Evolutionary conservation across 495 filamentous ascomycete species (phyloP).

Genomic region (Podospora pseudoanserina): DNA sequence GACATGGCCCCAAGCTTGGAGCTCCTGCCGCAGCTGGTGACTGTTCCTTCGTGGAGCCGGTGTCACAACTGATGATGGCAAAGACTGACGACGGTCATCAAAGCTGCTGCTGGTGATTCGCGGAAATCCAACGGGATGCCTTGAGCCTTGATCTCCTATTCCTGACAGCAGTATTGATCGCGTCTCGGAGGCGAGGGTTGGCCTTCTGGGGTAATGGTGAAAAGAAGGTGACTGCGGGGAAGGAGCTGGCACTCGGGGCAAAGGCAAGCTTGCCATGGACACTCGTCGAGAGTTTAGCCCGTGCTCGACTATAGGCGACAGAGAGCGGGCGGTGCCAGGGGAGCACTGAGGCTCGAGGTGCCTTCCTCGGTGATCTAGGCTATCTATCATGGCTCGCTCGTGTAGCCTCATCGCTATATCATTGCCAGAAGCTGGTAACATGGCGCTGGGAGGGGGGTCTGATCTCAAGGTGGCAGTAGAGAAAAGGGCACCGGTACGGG

Average conservation of each 20-base stretch:
- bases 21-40: conserved; percentile 25
- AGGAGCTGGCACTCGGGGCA: conserved; percentile 14
- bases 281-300: conserved; percentile 12
- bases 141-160: conserved; percentile 1
- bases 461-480: conserved; percentile 30
- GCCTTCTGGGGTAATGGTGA: conserved; percentile 17
- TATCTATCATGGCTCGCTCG: conserved; percentile 40
- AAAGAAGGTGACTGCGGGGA: conserved; percentile 13
- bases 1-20: conserved; percentile 34
- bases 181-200: conserved; percentile 27
- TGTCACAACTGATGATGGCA: conserved; percentile 14
- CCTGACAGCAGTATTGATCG: conserved; percentile 31
- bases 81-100: conserved; percentile 24
- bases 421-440: conserved; percentile 34
- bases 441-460: conserved; percentile 34
- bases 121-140: not conserved
- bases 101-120: not conserved
- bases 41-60: conserved; percentile 18
- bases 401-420: conserved; percentile 39
- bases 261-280: conserved; percentile 17
- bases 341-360: conserved; percentile 16
- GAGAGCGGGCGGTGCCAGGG: conserved; percentile 17
- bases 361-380: conserved; percentile 34
- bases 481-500: conserved; percentile 22
- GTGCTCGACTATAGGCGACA: conserved; percentile 31